Percentiles rank a stretch among this genome's conserved stretches.
Evolutionary conservation across 441 rosid species (phyloP).

Genomic region (Metrosideros polymorpha): DNA sequence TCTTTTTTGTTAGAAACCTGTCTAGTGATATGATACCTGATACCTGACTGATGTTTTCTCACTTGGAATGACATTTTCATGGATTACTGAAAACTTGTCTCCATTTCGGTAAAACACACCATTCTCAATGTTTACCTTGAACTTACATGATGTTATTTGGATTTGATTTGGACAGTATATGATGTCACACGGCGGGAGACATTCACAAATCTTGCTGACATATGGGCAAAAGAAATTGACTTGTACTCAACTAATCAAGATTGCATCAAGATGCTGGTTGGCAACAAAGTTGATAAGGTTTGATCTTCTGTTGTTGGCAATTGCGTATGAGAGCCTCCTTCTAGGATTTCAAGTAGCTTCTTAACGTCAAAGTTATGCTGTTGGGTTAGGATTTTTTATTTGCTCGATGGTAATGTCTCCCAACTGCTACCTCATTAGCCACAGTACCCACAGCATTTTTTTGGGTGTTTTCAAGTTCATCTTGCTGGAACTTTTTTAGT

Average conservation of each 20-base stretch:
- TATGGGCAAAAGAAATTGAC: slow-evolving; percentile 76
- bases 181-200: slow-evolving; percentile 70
- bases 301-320: not conserved
- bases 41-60: not conserved
- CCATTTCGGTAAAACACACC: not conserved
- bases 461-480: not conserved
- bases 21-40: not conserved
- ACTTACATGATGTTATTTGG: not conserved
- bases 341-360: not conserved
- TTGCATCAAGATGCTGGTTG: slow-evolving; percentile 76
- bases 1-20: not conserved
- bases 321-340: not conserved
- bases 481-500: not conserved
- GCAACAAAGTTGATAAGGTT: slow-evolving; percentile 73
- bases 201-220: slow-evolving; percentile 61
- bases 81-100: not conserved
- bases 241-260: slow-evolving; percentile 67
- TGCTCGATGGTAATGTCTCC: not conserved
- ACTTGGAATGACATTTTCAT: not conserved
- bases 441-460: not conserved
- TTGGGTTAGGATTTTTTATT: not conserved
- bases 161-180: slow-evolving; percentile 27
- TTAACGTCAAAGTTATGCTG: not conserved
- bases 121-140: not conserved
- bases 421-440: not conserved